phyloP scores from a whole-genome alignment of 1,284 basidiomycete species.

The Ganoderma lingzhi region DNA sequence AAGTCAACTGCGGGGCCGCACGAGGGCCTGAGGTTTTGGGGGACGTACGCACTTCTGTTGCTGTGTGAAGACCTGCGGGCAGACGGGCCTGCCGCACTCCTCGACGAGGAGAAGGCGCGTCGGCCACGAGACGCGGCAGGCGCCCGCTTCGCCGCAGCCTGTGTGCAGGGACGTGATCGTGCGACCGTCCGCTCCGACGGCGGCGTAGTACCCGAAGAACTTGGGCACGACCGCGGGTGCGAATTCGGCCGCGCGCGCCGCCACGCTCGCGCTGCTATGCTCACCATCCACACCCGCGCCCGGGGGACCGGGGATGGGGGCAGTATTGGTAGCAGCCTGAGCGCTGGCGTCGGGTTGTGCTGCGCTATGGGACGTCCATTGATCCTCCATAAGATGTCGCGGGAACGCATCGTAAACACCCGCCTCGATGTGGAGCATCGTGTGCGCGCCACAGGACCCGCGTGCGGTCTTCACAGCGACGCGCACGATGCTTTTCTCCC shows the following conservation, averaged over 20 bases:
- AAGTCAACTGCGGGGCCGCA: neutral
- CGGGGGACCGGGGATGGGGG: neutral
- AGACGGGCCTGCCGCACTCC: conserved; percentile 51
- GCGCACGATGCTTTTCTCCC: conserved; percentile 35
- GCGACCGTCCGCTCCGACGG: conserved; percentile 31
- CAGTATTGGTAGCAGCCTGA: neutral
- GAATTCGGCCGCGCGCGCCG: neutral
- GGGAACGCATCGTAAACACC: conserved; percentile 53
- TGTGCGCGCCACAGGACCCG: conserved; percentile 26
- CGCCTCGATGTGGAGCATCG: conserved; percentile 49
- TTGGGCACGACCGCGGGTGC: conserved; percentile 54
- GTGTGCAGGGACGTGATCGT: neutral
- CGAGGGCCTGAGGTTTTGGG: neutral
- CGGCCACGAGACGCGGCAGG: conserved; percentile 17
- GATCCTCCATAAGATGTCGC: conserved; percentile 52
- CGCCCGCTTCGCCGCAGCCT: neutral
- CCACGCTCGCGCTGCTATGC: neutral
- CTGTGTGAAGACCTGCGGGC: conserved; percentile 15
- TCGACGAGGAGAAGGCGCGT: conserved; percentile 59
- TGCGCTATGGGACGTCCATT: no score
- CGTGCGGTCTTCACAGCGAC: conserved; percentile 44
- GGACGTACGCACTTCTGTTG: neutral
- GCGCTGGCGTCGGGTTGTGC: no score
- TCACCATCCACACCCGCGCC: no score
- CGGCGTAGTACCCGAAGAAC: conserved; percentile 60